A percentile compares a stretch with the other conserved stretches of the same genome.
These are phyloP conservation scores for Rhizophora mangle DNA, from an alignment of 345 rosid genomes.

Conservation along the genomic window DNA sequence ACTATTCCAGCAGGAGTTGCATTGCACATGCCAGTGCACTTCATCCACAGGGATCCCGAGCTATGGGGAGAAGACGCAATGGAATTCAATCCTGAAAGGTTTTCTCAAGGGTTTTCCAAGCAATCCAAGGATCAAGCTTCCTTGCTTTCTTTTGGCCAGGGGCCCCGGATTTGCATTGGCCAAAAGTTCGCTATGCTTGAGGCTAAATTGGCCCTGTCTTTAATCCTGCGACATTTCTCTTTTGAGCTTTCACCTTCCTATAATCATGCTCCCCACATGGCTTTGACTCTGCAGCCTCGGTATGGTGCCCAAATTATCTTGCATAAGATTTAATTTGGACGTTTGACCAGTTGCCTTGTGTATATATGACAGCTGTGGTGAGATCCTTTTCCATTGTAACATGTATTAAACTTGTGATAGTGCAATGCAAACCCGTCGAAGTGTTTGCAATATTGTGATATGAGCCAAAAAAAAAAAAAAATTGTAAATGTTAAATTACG, in stretches of 20 bases:
- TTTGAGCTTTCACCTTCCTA: constrained; percentile 11
- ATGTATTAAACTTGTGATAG: too few relatives aligned
- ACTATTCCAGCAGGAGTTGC: constrained; percentile 1
- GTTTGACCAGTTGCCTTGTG: too few relatives aligned
- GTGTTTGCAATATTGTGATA: too few relatives aligned
- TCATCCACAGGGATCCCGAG: constrained; percentile 6
- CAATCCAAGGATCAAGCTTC: neutral
- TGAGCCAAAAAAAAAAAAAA: too few relatives aligned
- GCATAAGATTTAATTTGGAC: neutral
- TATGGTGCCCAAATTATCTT: constrained; percentile 14
- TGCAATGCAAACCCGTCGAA: too few relatives aligned
- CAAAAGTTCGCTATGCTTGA: constrained; percentile 18
- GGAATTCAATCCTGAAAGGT: constrained; percentile 12
- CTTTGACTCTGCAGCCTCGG: constrained; percentile 8
- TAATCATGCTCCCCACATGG: neutral
- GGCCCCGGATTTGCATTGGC: constrained; percentile 8
- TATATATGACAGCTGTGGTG: too few relatives aligned
- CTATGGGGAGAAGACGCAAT: constrained; percentile 13
- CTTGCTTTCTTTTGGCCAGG: constrained; percentile 6
- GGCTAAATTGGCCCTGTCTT: constrained; percentile 3
- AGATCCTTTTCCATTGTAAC: too few relatives aligned
- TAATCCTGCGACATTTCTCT: constrained; percentile 9
- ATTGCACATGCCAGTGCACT: neutral
- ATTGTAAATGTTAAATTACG: too few relatives aligned
- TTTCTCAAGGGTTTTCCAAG: constrained; percentile 8